These are phyloP conservation scores for Tulasnella sp. DNA, from an alignment of 768 basidiomycete genomes.

Conservation along the genomic window DNA sequence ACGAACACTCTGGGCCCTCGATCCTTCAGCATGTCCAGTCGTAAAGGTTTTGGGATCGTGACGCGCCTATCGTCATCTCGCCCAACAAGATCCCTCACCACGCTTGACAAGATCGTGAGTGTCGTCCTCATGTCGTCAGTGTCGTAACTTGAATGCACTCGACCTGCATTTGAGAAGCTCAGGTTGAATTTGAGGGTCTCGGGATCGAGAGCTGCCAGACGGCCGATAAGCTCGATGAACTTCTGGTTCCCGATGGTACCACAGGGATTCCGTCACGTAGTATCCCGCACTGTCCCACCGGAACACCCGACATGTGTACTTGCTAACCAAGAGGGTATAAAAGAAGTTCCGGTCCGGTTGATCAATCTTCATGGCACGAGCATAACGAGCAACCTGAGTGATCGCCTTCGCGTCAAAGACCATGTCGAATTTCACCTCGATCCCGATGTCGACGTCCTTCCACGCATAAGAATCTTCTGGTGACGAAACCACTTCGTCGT, in stretches of 20 bases:
- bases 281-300: not conserved
- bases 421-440: not conserved
- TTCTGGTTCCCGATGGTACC: not conserved
- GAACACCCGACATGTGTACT: not conserved
- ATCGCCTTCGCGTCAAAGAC: not conserved
- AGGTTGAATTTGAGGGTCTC: not conserved
- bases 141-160: not conserved
- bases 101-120: too few relatives aligned
- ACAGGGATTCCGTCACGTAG: not conserved
- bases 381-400: conserved; percentile 3
- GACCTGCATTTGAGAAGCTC: not conserved
- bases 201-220: not conserved
- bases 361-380: not conserved
- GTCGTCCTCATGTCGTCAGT: too few relatives aligned
- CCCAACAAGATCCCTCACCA: too few relatives aligned
- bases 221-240: not conserved
- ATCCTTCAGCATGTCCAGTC: too few relatives aligned
- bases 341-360: not conserved
- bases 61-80: too few relatives aligned
- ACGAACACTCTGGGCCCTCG: too few relatives aligned
- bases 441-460: not conserved
- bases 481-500: too few relatives aligned
- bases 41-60: too few relatives aligned
- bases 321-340: not conserved
- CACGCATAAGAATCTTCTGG: not conserved